phyloP scores from a whole-genome alignment of 2,329 filamentous ascomycete species.

The Arthrobotrys iridis region DNA sequence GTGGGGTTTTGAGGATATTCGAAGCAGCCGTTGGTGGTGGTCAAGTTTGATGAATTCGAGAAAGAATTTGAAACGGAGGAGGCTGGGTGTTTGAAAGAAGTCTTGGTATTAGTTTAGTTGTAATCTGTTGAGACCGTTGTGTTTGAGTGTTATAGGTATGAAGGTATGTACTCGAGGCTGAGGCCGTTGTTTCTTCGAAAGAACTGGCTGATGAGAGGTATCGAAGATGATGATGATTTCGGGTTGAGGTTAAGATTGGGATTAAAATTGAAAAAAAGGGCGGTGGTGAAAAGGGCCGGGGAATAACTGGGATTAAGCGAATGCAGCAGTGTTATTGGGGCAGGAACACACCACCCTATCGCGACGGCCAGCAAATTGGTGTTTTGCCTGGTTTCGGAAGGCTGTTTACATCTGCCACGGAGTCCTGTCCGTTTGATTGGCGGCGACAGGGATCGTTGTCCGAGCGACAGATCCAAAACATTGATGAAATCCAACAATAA shows the following conservation, averaged over 20 bases:
- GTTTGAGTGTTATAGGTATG: not conserved
- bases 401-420: constrained; percentile 1
- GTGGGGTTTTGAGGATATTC: constrained; percentile 12
- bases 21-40: constrained; percentile 13
- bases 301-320: constrained; percentile 34
- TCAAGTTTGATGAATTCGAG: constrained; percentile 8
- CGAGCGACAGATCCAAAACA: constrained; percentile 17
- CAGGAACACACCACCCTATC: not conserved
- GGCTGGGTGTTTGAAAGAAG: not conserved
- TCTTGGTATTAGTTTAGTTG: not conserved
- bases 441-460: constrained; percentile 1
- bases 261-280: not conserved
- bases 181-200: not conserved
- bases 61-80: constrained; percentile 4
- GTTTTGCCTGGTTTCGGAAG: constrained; percentile 13
- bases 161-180: not conserved
- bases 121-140: not conserved
- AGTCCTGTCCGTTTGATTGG: not conserved
- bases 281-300: constrained; percentile 15
- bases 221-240: constrained; percentile 4
- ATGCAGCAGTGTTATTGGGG: constrained; percentile 39
- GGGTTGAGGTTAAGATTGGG: not conserved
- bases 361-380: constrained; percentile 25
- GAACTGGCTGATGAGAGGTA: constrained; percentile 5
- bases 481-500: constrained; percentile 22